Percentiles rank a stretch among this genome's conserved stretches.
phyloP scores from a whole-genome alignment of 1,284 basidiomycete genomes.

The Fistulinella staudtii region DNA sequence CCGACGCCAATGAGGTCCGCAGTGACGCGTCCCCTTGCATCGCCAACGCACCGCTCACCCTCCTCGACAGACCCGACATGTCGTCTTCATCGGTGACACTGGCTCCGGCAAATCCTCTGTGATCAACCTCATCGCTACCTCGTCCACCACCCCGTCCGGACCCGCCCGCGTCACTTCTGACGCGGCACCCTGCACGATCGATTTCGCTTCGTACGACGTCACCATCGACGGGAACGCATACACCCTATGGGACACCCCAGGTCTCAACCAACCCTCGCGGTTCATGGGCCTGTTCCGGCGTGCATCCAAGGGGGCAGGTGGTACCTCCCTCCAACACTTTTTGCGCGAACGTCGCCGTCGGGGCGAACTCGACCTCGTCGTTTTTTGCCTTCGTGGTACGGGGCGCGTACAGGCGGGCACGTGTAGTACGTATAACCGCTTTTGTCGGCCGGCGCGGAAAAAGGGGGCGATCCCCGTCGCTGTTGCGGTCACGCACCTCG shows the following conservation, averaged over 20 bases:
- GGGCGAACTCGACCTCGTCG: slow-evolving; percentile 20
- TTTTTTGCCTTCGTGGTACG: slow-evolving; percentile 17
- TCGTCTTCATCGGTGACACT: slow-evolving; percentile 29
- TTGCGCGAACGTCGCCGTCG: slow-evolving; percentile 9
- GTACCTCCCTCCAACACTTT: slow-evolving; percentile 12
- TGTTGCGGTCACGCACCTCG: slow-evolving; percentile 28
- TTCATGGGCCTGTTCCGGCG: slow-evolving; percentile 9
- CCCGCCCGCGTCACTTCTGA: slow-evolving; percentile 12
- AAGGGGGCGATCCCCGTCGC: slow-evolving; percentile 22
- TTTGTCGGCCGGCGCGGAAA: slow-evolving; percentile 16
- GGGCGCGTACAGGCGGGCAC: slow-evolving; percentile 11
- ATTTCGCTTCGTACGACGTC: slow-evolving; percentile 14
- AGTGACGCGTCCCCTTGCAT: not conserved
- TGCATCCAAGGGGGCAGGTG: too few relatives aligned
- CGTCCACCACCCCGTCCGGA: too few relatives aligned
- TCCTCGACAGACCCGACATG: slow-evolving; percentile 16
- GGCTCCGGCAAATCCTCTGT: slow-evolving; percentile 27
- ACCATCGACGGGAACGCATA: slow-evolving; percentile 10
- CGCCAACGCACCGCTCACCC: slow-evolving; percentile 2
- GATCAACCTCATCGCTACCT: slow-evolving; percentile 25
- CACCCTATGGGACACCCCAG: slow-evolving; percentile 30
- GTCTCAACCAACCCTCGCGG: slow-evolving; percentile 17
- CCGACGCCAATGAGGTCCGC: not conserved
- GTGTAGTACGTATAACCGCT: slow-evolving; percentile 12
- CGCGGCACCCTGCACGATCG: slow-evolving; percentile 16